Evolutionary conservation across 805 yeast genomes (phyloP).

Genomic region (Suhomyces vadensis): DNA sequence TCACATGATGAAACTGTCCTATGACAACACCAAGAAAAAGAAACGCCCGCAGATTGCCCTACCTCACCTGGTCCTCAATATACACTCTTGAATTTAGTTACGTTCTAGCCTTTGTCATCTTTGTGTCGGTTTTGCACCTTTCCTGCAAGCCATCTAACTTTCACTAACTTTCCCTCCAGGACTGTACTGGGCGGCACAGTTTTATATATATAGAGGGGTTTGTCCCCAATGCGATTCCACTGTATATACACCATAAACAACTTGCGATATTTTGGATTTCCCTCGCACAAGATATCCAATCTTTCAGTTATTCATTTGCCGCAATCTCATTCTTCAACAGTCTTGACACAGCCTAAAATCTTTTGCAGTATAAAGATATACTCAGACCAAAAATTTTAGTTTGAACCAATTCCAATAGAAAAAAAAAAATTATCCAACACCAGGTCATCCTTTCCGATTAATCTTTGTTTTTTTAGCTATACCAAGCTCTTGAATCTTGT

Average conservation of each 20-base stretch:
- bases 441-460: no score
- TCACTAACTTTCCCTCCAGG: slow-evolving; percentile 1
- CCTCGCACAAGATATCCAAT: no score
- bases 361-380: not conserved
- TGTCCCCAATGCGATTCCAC: not conserved
- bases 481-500: no score
- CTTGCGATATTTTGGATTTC: not conserved
- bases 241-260: not conserved
- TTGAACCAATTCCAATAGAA: no score
- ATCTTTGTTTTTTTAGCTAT: no score
- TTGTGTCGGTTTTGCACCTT: slow-evolving; percentile 3
- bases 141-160: slow-evolving; percentile 7
- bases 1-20: not conserved
- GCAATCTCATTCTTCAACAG: no score
- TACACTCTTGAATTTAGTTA: not conserved
- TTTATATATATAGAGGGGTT: not conserved
- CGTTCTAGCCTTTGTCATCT: slow-evolving; percentile 6
- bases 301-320: no score
- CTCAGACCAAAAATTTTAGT: no score
- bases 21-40: not conserved
- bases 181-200: slow-evolving; percentile 2
- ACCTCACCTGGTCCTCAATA: not conserved
- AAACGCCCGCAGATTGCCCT: slow-evolving; percentile 1
- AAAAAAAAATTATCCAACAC: no score
- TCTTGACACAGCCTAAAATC: no score